Conservation (phyloP, 2,329 filamentous ascomycete genomes). For the Pestalotiopsis sp. region DNA sequence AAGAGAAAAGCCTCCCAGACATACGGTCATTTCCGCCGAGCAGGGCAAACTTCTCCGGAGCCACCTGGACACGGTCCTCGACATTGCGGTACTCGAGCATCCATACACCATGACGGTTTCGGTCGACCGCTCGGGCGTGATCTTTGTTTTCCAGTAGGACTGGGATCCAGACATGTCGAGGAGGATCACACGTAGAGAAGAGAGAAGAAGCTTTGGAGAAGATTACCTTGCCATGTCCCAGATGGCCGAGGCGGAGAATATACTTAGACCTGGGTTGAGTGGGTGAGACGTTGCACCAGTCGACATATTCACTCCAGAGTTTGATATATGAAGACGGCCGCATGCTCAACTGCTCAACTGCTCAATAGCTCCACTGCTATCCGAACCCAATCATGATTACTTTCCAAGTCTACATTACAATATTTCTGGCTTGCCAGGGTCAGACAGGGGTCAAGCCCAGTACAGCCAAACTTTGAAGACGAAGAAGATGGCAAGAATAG, state of each 20-base stretch:
- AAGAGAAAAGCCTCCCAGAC: slow-evolving; percentile 61
- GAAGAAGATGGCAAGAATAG: no score
- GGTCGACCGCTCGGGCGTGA: slow-evolving; percentile 84
- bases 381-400: no score
- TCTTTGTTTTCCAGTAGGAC: slow-evolving; percentile 71
- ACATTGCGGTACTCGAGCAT: slow-evolving; percentile 84
- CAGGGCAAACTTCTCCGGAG: slow-evolving; percentile 85
- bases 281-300: not conserved
- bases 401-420: no score
- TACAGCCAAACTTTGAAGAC: no score
- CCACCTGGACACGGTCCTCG: slow-evolving; percentile 85
- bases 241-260: not conserved
- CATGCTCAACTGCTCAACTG: no score
- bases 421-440: no score
- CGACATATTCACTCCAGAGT: no score
- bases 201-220: not conserved
- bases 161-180: not conserved
- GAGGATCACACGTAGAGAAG: not conserved
- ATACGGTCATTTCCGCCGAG: slow-evolving; percentile 84
- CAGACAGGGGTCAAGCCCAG: no score
- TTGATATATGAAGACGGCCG: no score
- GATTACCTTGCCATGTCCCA: not conserved
- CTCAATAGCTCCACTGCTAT: no score
- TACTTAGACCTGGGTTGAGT: not conserved
- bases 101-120: slow-evolving; percentile 94